Evolutionary conservation across 148 eudicot species (phyloP), one percentile per base, ranked within the genome.

Genomic region (Vaccinium macrocarpon): DNA sequence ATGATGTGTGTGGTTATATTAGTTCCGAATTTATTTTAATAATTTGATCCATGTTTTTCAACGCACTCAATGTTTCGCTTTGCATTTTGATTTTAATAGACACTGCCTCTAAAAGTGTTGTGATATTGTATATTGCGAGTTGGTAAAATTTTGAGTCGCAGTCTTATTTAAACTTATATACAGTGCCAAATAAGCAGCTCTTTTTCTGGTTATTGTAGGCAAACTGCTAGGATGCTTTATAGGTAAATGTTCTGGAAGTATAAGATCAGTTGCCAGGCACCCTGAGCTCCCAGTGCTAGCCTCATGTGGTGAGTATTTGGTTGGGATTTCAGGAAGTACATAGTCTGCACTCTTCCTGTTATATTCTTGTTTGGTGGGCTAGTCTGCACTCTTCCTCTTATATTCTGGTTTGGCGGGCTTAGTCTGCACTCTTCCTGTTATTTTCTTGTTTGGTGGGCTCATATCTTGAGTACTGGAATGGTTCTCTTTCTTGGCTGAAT

Each of bases 171-270:
- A 49, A 66, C 53, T 50, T 5, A 66, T 27, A 9, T 51, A 3
- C 70, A 19, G 29, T 81, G 35, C 49, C 19, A 48, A 52, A 42
- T 70, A 57, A 81, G 49, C n/a, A 7, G 48, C 62, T n/a, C 61
- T 52, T 50, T 84, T 64, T 88, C 81, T 75, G 78, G 79, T 15
- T 81, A 18, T 73, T 83, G 53, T 84, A 97, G 99, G 99, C 74
- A 95, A 94, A 87, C 85, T 97, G 76, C 81, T 94, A 64, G 99
- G 99, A 78, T 92, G 93, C 89, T 97, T 95, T 83, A 64, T 94
- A 78, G 98, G 99, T 29, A 97, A 97, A 88, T 94, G 98, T 87
- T 90, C 98, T 38, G 99, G 99, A 85, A 97, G 99, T 90, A 97
- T 97, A 79, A 92, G 96, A 86, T 93, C 98, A 82, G 92, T 97